Base-by-base conservation (phyloP, 78 protist species). In the Emiliania huxleyi region DNA sequence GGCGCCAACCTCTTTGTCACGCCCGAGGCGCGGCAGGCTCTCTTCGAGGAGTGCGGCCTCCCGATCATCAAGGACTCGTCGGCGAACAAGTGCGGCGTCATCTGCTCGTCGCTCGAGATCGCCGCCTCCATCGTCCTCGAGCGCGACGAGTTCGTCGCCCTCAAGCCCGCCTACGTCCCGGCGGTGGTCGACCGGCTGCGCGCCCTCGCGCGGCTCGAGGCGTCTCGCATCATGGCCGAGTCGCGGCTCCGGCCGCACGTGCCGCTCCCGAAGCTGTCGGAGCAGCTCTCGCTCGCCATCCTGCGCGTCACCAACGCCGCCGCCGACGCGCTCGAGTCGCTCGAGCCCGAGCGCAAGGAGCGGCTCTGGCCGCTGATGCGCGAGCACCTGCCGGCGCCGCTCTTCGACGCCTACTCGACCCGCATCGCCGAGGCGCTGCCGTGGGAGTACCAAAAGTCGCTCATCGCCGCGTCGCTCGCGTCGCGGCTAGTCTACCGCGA, bases 301-400 rank as follows among this genome's bases (percentile, higher is more conserved):
- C 11, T 71, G 44, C 81, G 81, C 23, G 81, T 35, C 42, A 4
- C 42, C 3, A 6, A 26, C 21, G 81, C 81, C 29, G 29, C 23
- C 4, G 85, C 25, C 15, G 23, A 8, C 19, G 35, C 3, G 33
- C 21, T 77, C 33, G 85, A 77, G 1, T 1, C 37, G 46, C 40
- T 77, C n/a, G 29, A 40, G 29, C n/a, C 6, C 35, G 21, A 18
- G 1, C 44, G 23, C 5, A 77, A 77, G 85, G 33, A 40, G 48
- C 85, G 85, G 85, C 85, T 77, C 48, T 77, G 85, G 85, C 85
- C 85, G 44, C 85, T 77, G n/a, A 40, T 40, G 46, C 42, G 85
- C 46, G 85, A 77, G 85, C 85, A 40, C 5, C 48, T 77, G 25
- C 85, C 85, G 25, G 35, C 85, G 8, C 35, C 23, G 15, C 46